These are phyloP conservation scores for Trametes cingulata DNA, from an alignment of 768 basidiomycete species.

Conservation along the genomic window DNA sequence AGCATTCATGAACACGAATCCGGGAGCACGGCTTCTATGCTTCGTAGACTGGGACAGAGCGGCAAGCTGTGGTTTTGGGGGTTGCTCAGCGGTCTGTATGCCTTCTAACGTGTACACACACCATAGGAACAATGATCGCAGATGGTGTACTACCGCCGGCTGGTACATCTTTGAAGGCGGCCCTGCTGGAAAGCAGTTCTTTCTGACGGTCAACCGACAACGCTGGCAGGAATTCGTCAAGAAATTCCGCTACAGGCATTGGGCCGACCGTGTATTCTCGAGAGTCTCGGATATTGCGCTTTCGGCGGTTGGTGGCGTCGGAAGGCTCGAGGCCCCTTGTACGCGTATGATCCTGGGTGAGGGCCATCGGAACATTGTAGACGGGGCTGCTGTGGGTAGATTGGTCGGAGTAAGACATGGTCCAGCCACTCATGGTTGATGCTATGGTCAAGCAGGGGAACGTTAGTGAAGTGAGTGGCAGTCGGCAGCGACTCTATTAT, in stretches of 20 bases:
- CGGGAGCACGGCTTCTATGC: conserved; percentile 1
- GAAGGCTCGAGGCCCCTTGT: not conserved
- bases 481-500: too few species aligned
- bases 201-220: not conserved
- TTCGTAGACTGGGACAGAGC: not conserved
- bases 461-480: too few species aligned
- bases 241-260: conserved; percentile 12
- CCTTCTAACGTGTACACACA: not conserved
- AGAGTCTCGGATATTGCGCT: not conserved
- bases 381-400: not conserved
- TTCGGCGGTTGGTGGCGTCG: not conserved
- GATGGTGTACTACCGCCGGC: not conserved
- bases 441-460: too few species aligned
- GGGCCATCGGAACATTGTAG: conserved; percentile 1
- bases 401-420: too few species aligned
- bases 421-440: too few species aligned
- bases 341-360: not conserved
- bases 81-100: not conserved
- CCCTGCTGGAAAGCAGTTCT: not conserved
- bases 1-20: conserved; percentile 2
- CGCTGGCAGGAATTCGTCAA: not conserved
- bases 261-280: conserved; percentile 1
- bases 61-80: conserved; percentile 20
- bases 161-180: conserved; percentile 3
- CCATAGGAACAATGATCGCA: not conserved